Percentiles rank a stretch among this genome's conserved stretches.
These are phyloP conservation scores for Yamadazyma sp. DNA, from an alignment of 805 yeast species.

Conservation along the genomic window DNA sequence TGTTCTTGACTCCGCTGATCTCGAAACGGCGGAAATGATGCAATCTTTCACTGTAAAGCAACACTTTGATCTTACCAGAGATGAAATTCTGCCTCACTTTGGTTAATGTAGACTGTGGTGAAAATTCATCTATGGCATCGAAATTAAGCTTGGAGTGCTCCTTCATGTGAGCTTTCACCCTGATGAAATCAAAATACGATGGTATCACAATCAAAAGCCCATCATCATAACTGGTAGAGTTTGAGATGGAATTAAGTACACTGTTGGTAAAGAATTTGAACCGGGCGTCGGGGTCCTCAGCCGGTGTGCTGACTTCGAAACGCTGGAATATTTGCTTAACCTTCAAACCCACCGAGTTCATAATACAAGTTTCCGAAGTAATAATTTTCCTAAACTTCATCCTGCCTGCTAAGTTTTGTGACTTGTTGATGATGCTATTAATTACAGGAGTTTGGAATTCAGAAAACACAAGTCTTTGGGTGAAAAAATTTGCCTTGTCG, in stretches of 20 bases:
- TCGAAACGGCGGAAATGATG: slow-evolving; percentile 89
- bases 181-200: slow-evolving; percentile 78
- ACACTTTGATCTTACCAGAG: slow-evolving; percentile 57
- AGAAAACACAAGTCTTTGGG: slow-evolving; percentile 79
- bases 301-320: slow-evolving; percentile 54
- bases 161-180: slow-evolving; percentile 69
- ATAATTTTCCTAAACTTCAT: slow-evolving; percentile 52
- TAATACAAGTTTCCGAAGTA: slow-evolving; percentile 48
- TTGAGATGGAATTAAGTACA: slow-evolving; percentile 67
- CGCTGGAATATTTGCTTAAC: slow-evolving; percentile 72
- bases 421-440: slow-evolving; percentile 56
- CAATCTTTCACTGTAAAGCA: slow-evolving; percentile 91
- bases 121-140: slow-evolving; percentile 80
- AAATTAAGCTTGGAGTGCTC: slow-evolving; percentile 59
- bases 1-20: slow-evolving; percentile 77
- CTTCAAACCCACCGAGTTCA: slow-evolving; percentile 64
- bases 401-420: slow-evolving; percentile 59
- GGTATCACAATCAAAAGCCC: slow-evolving; percentile 85
- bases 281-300: slow-evolving; percentile 76
- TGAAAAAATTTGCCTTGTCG: slow-evolving; percentile 66
- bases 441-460: slow-evolving; percentile 80
- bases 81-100: slow-evolving; percentile 70
- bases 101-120: slow-evolving; percentile 67
- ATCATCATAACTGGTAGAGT: slow-evolving; percentile 59
- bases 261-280: slow-evolving; percentile 77